Percentiles rank a stretch among this genome's conserved stretches.
Conservation (phyloP, 2,329 filamentous ascomycete genomes). For the Fusarium gaditjirri region DNA sequence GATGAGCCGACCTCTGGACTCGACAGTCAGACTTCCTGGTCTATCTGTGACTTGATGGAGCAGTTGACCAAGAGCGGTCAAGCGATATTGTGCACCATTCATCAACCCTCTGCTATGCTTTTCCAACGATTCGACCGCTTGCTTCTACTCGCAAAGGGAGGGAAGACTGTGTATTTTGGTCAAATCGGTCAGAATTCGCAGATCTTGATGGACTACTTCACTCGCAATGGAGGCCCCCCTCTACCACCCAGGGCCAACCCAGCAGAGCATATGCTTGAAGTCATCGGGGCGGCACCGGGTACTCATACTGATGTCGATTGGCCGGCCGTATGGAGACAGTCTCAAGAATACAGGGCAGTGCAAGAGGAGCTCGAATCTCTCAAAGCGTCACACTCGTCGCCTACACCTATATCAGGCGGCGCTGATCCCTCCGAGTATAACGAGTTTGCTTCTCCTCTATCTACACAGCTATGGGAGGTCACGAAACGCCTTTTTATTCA, state of each 20-base stretch:
- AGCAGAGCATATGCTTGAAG: constrained; percentile 73
- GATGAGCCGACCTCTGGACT: constrained; percentile 69
- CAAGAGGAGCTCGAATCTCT: constrained; percentile 48
- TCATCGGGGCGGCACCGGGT: constrained; percentile 57
- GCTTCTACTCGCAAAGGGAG: not conserved
- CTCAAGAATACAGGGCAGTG: constrained; percentile 46
- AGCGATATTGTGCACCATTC: constrained; percentile 51
- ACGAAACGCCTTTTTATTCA: constrained; percentile 49
- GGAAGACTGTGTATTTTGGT: constrained; percentile 73
- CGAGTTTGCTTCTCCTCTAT: constrained; percentile 46
- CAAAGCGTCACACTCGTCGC: not conserved
- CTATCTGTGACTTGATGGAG: constrained; percentile 66
- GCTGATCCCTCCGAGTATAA: constrained; percentile 25
- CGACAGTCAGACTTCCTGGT: constrained; percentile 69
- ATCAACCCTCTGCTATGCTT: constrained; percentile 49
- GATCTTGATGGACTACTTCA: constrained; percentile 69
- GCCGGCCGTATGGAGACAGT: constrained; percentile 50
- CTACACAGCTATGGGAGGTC: constrained; percentile 47
- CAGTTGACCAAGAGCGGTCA: constrained; percentile 64
- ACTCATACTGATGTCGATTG: constrained; percentile 56
- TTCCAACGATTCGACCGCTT: constrained; percentile 53
- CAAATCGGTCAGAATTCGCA: constrained; percentile 67
- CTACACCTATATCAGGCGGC: rapidly evolving
- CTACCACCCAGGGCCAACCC: constrained; percentile 68
- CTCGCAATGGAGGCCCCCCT: constrained; percentile 65